Conservation (phyloP, 2,329 filamentous ascomycete genomes). For the Beauveria caledonica region DNA sequence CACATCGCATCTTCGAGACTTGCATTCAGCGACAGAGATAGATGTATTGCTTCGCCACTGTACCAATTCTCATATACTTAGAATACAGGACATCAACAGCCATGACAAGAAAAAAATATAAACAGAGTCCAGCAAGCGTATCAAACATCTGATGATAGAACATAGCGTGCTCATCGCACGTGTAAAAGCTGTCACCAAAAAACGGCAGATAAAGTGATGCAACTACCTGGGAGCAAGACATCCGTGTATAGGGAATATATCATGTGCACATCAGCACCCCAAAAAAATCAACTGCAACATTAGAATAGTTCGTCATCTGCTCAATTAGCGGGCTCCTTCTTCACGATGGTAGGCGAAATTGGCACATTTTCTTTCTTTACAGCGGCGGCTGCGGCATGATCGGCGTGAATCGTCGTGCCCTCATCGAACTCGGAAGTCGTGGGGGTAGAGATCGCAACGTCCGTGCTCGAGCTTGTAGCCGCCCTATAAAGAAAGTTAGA, state of each 20-base stretch:
- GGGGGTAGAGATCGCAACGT: conserved; percentile 31
- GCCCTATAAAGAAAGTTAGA: conserved; percentile 30
- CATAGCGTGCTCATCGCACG: conserved; percentile 29
- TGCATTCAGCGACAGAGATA: conserved; percentile 3
- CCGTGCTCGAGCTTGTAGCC: conserved; percentile 31
- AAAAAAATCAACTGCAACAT: conserved; percentile 12
- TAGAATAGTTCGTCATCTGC: conserved; percentile 17
- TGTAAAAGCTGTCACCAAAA: conserved; percentile 19
- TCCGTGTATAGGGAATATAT: conserved; percentile 12
- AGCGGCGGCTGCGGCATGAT: conserved; percentile 33
- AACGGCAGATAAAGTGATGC: conserved; percentile 6
- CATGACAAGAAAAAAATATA: conserved; percentile 19
- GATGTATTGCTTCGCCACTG: conserved; percentile 1
- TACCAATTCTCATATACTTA: conserved; percentile 21
- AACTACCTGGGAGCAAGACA: conserved; percentile 12
- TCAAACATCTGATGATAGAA: conserved; percentile 24
- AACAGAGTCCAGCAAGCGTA: conserved; percentile 24
- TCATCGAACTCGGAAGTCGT: conserved; percentile 44
- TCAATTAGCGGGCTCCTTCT: conserved; percentile 30
- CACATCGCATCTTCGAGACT: neutral
- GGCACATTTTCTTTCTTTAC: conserved; percentile 32
- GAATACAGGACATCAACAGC: conserved; percentile 28
- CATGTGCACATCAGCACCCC: conserved; percentile 12
- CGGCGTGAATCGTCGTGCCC: conserved; percentile 45
- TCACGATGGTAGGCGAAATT: conserved; percentile 37